phyloP scores from a whole-genome alignment of 2,329 filamentous ascomycete genomes.

The Pseudogymnoascus sp. region DNA sequence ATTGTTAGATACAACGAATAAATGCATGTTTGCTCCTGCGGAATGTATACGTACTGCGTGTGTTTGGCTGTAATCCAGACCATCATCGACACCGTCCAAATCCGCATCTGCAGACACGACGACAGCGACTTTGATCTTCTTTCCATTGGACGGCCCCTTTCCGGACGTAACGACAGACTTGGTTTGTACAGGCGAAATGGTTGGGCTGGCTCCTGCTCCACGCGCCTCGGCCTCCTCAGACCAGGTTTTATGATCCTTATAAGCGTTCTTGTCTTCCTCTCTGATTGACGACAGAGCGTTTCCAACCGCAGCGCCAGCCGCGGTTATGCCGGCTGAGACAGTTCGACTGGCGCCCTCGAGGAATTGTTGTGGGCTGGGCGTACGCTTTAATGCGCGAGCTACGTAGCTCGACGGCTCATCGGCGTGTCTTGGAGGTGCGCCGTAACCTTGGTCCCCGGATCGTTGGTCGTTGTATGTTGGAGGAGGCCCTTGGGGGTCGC shows the following conservation, averaged over 20 bases:
- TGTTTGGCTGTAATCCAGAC: conserved; percentile 58
- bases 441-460: conserved; percentile 36
- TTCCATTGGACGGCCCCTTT: conserved; percentile 15
- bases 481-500: conserved; percentile 36
- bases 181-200: not conserved
- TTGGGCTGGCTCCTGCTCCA: conserved; percentile 37
- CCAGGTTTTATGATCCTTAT: conserved; percentile 84
- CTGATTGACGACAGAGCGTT: conserved; percentile 76
- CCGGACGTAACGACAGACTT: not conserved
- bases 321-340: conserved; percentile 73
- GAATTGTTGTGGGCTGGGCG: conserved; percentile 81
- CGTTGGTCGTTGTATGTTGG: conserved; percentile 35
- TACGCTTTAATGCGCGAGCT: conserved; percentile 68
- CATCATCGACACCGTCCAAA: conserved; percentile 51
- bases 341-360: conserved; percentile 76
- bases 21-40: conserved; percentile 6
- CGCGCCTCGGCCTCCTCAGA: conserved; percentile 78
- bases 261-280: conserved; percentile 74
- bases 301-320: conserved; percentile 74
- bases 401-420: conserved; percentile 56
- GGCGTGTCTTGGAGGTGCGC: conserved; percentile 31
- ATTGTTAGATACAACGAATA: conserved; percentile 14
- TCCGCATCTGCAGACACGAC: conserved; percentile 74
- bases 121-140: conserved; percentile 74
- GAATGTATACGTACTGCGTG: conserved; percentile 61